Evolutionary conservation across 2,329 filamentous ascomycete genomes (phyloP).

Genomic region (Cladosporium austrohemisphaericum): DNA sequence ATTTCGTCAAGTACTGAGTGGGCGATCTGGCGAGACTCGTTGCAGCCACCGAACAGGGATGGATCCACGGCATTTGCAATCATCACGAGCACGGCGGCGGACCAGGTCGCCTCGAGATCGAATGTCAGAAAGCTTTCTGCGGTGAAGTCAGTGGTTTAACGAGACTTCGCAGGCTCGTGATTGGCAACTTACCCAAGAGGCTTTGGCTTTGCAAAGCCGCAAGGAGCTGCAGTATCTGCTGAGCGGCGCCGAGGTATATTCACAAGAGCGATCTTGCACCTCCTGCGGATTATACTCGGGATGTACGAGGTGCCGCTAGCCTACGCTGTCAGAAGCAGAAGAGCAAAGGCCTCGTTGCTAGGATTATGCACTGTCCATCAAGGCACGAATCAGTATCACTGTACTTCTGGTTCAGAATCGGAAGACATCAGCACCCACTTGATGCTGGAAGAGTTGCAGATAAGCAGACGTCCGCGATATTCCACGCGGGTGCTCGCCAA

Average conservation of each 20-base stretch:
- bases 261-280: neutral
- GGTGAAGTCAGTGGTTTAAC: neutral
- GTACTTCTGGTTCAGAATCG: too few relatives aligned
- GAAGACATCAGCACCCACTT: too few relatives aligned
- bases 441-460: neutral
- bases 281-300: neutral
- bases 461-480: neutral
- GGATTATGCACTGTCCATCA: neutral
- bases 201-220: neutral
- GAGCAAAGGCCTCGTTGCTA: neutral
- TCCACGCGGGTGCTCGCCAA: slow-evolving; percentile 21
- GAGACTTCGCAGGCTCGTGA: neutral
- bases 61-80: neutral
- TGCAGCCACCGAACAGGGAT: neutral
- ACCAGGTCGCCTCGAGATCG: neutral
- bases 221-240: neutral
- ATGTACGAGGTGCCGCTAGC: neutral
- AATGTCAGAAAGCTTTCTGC: neutral
- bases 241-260: neutral
- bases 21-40: neutral
- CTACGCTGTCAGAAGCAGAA: neutral
- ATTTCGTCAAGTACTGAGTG: neutral
- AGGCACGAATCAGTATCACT: too few relatives aligned
- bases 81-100: neutral
- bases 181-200: neutral